Base-by-base conservation (phyloP, 225 moss, liverwort and hornwort species). In the Polytrichum formosum region DNA sequence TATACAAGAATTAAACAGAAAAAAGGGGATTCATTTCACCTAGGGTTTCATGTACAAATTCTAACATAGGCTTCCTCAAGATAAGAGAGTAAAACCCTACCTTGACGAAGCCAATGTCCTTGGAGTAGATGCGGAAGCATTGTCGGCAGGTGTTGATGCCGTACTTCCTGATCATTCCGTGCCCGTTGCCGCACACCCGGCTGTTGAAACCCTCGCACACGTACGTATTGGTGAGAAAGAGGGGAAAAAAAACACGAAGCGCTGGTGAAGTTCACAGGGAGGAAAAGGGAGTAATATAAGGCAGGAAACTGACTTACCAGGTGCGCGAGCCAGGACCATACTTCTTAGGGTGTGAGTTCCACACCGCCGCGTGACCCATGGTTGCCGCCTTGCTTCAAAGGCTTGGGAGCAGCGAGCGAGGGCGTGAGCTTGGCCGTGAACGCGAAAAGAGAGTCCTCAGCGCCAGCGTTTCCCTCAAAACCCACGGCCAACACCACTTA, bases 71-170 rank as follows among this genome's bases (percentile, higher is more conserved):
- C 23, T 23, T 23, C 23, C 23, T 23, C 23, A 1, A 18, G 4
- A 18, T 18, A 17, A 67, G 18, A 53, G 53, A 55, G 13, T 9
- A 22, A n/a, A 5, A 6, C 5, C 58, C 22, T 71, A 85, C 88
- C 83, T 88, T 88, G 5, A 88, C 83, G 63, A 88, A 88, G 64
- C 88, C 88, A 23, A 88, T 88, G 9, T 88, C 88, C 80, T 88
- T 88, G 74, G 76, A 74, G 76, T 88, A 88, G 64, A 85, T 88
- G 64, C 85, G 82, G 62, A 88, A 88, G 74, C 88, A 88, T 64
- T 88, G 88, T 55, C 88, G 82, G 80, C 83, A 88, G 53, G 88
- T 85, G 76, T 88, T 88, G 67, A 88, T 88, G 73, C 85, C 85
- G 26, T 88, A 88, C 76, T 88, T 88, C 5, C 88, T 75, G 76